A percentile compares a stretch with the other conserved stretches of the same genome.
Conservation (phyloP, 495 filamentous ascomycete genomes). For the Hypoxylon perforatum region DNA sequence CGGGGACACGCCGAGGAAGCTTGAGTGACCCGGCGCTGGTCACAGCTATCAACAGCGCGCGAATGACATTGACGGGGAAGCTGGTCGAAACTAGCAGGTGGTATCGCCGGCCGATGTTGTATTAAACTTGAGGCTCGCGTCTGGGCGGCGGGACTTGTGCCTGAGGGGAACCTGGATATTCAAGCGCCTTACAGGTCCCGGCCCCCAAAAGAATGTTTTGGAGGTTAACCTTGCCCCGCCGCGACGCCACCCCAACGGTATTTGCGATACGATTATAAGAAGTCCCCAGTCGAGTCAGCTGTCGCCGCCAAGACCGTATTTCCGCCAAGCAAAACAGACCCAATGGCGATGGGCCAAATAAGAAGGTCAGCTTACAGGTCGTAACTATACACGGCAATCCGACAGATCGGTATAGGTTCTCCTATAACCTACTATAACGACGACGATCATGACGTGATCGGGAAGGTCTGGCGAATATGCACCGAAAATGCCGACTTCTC, state of each 20-base stretch:
- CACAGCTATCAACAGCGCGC: constrained; percentile 2
- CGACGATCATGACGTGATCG: constrained; percentile 27
- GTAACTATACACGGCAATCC: constrained; percentile 26
- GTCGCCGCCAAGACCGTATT: neutral
- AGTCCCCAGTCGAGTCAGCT: constrained; percentile 13
- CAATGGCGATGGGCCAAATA: constrained; percentile 16
- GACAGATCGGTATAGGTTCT: constrained; percentile 22
- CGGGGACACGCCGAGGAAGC: constrained; percentile 22
- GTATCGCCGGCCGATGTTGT: constrained; percentile 29
- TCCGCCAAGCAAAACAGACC: constrained; percentile 23
- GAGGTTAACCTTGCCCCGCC: constrained; percentile 5
- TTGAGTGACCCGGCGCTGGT: constrained; percentile 12
- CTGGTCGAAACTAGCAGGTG: constrained; percentile 38
- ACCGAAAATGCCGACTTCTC: constrained; percentile 18
- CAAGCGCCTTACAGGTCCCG: constrained; percentile 20
- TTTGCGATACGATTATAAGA: constrained; percentile 16
- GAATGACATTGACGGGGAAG: constrained; percentile 20
- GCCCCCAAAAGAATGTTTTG: constrained; percentile 15
- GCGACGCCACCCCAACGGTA: constrained; percentile 5
- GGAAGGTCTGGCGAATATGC: constrained; percentile 33
- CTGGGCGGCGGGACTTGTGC: constrained; percentile 17
- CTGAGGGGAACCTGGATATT: constrained; percentile 24
- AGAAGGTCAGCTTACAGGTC: constrained; percentile 27
- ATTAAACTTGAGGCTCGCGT: constrained; percentile 40
- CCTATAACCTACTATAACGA: constrained; percentile 4